These are phyloP conservation scores for Neobulgaria alba DNA, from an alignment of 2,329 filamentous ascomycete genomes.

Conservation along the genomic window DNA sequence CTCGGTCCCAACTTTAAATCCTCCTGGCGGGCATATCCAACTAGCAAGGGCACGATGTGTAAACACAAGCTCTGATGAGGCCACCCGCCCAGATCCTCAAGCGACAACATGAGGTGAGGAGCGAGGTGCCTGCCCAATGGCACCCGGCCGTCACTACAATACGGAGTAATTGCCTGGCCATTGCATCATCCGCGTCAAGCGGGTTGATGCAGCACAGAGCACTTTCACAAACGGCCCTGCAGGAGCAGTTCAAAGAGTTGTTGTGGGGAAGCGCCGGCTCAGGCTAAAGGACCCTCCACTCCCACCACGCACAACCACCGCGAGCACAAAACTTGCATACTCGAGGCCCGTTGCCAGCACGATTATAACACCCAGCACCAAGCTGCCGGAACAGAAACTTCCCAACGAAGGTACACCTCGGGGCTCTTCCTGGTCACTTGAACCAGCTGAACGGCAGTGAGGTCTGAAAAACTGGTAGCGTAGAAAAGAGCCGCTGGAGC, in stretches of 20 bases:
- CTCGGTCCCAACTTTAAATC: background rate
- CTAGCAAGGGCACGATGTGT: background rate
- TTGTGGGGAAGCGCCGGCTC: background rate
- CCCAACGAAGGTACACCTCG: background rate
- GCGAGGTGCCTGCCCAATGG: background rate
- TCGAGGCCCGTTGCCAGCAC: background rate
- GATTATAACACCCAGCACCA: background rate
- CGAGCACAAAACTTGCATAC: background rate
- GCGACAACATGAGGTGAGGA: background rate
- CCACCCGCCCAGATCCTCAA: background rate
- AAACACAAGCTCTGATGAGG: background rate
- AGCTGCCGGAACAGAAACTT: background rate
- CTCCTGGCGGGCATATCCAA: background rate
- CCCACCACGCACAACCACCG: background rate
- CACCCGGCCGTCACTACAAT: too few relatives aligned
- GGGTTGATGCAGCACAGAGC: background rate
- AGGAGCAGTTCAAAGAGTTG: background rate
- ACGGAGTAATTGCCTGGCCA: background rate
- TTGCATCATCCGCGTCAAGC: background rate
- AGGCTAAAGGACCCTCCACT: too few relatives aligned
- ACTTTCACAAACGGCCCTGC: background rate
- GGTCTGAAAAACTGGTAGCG: background rate
- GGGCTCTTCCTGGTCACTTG: background rate
- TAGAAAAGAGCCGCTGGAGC: background rate
- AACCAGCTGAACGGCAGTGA: background rate